A percentile compares a stretch with the other conserved stretches of the same genome.
Evolutionary conservation across 192 early-diverging fungal genomes (phyloP).

Genomic region (Coemansia sp.): DNA sequence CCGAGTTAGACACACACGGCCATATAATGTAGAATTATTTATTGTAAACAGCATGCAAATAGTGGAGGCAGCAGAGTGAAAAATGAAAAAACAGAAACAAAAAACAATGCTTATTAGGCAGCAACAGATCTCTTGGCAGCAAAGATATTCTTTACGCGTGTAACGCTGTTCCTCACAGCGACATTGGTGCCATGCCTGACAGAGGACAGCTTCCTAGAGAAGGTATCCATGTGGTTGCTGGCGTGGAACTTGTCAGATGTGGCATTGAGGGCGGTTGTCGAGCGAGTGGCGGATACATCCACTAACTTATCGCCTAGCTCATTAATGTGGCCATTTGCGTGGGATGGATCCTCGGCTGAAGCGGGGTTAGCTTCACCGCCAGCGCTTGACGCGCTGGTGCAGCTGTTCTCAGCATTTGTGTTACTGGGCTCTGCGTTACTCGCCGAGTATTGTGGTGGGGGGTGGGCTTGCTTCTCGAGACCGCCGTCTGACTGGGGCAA

Average conservation of each 20-base stretch:
- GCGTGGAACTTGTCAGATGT: conserved; percentile 6
- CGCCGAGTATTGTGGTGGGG: background rate
- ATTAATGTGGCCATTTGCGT: background rate
- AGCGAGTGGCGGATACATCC: background rate
- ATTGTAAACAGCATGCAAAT: background rate
- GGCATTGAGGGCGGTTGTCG: background rate
- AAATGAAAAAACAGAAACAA: background rate
- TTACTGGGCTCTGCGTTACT: background rate
- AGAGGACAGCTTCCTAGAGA: conserved; percentile 25
- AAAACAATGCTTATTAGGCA: conserved; percentile 11
- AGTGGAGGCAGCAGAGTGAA: conserved; percentile 1
- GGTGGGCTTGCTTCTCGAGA: background rate
- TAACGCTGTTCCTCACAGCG: conserved; percentile 47
- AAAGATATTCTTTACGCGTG: conserved; percentile 51
- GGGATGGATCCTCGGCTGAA: background rate
- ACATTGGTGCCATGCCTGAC: conserved; percentile 43
- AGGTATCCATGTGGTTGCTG: conserved; percentile 14
- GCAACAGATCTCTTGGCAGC: conserved; percentile 28
- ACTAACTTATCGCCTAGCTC: background rate
- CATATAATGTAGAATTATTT: conserved; percentile 11
- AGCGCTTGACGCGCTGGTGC: background rate
- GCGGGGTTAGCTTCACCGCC: background rate
- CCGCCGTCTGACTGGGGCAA: background rate
- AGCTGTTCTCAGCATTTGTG: background rate
- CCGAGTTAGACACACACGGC: conserved; percentile 12